phyloP scores from a whole-genome alignment of 108 stramenopile species.

The Pseudonitzschia multistriata region DNA sequence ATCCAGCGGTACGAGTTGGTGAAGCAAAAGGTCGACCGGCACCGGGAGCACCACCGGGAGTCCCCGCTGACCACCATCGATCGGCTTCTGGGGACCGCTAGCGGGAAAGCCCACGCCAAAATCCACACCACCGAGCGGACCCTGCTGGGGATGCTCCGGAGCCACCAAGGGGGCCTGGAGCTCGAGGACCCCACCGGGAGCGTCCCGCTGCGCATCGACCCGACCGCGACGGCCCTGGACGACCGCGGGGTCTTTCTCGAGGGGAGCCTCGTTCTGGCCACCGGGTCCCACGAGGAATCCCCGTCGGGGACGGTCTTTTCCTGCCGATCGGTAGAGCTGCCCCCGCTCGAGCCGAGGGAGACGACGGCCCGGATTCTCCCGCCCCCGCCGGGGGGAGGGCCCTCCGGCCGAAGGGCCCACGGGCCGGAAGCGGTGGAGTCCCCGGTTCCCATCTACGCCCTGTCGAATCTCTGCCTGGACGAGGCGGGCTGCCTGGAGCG shows the following conservation, averaged over 20 bases:
- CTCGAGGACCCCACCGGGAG: slow-evolving; percentile 81
- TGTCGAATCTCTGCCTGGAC: slow-evolving; percentile 81
- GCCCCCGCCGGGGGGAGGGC: neutral
- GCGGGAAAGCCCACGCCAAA: neutral
- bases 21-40: slow-evolving; percentile 74
- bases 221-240: slow-evolving; percentile 30
- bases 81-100: slow-evolving; percentile 22
- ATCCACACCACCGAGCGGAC: neutral
- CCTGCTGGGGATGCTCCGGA: slow-evolving; percentile 2
- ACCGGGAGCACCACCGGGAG: slow-evolving; percentile 28
- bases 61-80: slow-evolving; percentile 52
- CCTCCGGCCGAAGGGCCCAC: too few relatives aligned
- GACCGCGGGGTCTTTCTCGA: slow-evolving; percentile 67
- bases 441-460: slow-evolving; percentile 18
- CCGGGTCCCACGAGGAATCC: slow-evolving; percentile 77
- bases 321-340: slow-evolving; percentile 69
- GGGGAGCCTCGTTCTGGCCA: slow-evolving; percentile 83
- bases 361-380: slow-evolving; percentile 16
- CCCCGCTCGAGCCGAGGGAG: slow-evolving; percentile 34
- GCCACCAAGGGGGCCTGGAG: slow-evolving; percentile 34
- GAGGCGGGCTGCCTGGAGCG: slow-evolving; percentile 79
- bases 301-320: slow-evolving; percentile 46
- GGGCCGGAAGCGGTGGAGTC: neutral
- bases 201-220: slow-evolving; percentile 56
- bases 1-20: slow-evolving; percentile 67